phyloP scores from a whole-genome alignment of 176 grass and related monocot species.

The Oropetium thomaeum region DNA sequence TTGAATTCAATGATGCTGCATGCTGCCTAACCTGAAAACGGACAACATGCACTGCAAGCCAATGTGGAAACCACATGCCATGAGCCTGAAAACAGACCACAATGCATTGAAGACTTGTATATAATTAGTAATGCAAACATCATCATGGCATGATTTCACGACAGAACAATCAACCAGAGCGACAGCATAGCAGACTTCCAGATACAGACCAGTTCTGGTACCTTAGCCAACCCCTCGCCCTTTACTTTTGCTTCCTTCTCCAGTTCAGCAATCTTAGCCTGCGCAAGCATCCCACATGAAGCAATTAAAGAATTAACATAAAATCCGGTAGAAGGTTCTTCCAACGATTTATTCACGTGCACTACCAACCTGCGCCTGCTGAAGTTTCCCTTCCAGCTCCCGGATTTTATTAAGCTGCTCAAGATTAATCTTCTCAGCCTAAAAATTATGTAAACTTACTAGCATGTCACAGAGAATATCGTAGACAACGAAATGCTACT shows the following conservation, averaged over 20 bases:
- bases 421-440: conserved; percentile 31
- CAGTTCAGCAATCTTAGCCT: conserved; percentile 34
- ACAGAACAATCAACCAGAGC: neutral
- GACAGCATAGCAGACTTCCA: neutral
- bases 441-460: neutral
- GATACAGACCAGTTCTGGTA: neutral
- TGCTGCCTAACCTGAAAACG: conserved; percentile 38
- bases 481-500: neutral
- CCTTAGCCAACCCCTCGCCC: conserved; percentile 37
- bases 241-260: conserved; percentile 27
- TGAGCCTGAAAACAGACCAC: conserved; percentile 33
- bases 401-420: conserved; percentile 30
- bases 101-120: neutral
- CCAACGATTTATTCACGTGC: neutral
- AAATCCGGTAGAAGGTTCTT: neutral
- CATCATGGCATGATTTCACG: neutral
- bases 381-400: conserved; percentile 32
- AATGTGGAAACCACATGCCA: conserved; percentile 53
- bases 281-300: conserved; percentile 16
- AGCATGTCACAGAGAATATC: neutral
- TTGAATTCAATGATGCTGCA: neutral
- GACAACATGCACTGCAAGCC: conserved; percentile 17
- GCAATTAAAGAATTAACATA: neutral
- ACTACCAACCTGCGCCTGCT: conserved; percentile 14
- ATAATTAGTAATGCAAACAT: neutral